Evolutionary conservation across 192 early-diverging fungal species (phyloP).

Genomic region (Coemansia sp.): DNA sequence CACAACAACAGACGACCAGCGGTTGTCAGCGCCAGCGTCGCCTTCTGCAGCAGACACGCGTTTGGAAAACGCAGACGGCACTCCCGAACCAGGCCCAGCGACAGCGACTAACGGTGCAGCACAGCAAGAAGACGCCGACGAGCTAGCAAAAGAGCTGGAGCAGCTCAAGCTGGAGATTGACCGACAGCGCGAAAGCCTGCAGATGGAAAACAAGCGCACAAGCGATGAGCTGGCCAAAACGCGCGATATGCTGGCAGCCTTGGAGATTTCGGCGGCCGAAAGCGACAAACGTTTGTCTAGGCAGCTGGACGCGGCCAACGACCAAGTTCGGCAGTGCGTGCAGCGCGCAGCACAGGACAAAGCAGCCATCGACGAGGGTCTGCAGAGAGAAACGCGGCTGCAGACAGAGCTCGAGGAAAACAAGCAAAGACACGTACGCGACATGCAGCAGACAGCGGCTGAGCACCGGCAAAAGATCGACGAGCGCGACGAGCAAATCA

Average conservation of each 20-base stretch:
- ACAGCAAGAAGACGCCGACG: conserved; percentile 22
- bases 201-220: conserved; percentile 29
- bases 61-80: not conserved
- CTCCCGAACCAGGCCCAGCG: not conserved
- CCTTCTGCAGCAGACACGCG: not conserved
- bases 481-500: conserved; percentile 8
- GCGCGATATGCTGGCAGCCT: conserved; percentile 8
- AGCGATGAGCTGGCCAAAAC: conserved; percentile 24
- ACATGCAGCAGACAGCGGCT: not conserved
- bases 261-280: conserved; percentile 7
- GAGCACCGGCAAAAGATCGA: conserved; percentile 6
- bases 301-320: conserved; percentile 5
- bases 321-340: not conserved
- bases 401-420: not conserved
- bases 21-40: not conserved
- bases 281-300: conserved; percentile 11
- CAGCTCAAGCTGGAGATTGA: conserved; percentile 42
- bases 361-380: not conserved
- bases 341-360: not conserved
- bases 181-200: conserved; percentile 41
- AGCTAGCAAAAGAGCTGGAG: conserved; percentile 40
- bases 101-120: not conserved
- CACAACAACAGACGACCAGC: conserved; percentile 6
- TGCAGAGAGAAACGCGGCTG: not conserved
- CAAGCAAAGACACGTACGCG: not conserved